Base-by-base conservation (phyloP, 2,329 filamentous ascomycete species). In the Fusarium sp. region DNA sequence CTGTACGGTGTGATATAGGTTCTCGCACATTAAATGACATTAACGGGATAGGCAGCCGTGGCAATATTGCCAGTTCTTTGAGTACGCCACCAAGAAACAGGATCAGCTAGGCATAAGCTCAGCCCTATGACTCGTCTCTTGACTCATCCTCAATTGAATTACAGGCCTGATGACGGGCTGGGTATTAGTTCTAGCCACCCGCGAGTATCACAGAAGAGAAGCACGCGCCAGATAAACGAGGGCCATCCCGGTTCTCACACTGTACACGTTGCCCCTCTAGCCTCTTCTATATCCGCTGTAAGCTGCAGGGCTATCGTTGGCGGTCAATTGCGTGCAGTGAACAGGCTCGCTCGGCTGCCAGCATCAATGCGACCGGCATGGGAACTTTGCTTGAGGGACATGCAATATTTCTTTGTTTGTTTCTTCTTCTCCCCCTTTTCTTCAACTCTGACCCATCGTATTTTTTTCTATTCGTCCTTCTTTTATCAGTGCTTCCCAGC, bases 191-290 rank as follows among this genome's bases (percentile, higher is more conserved):
- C 42, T 53, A 63, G 49, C 53, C 53, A 58, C 44, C 47, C 17
- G n/a, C n/a, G 43, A 31, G 32, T 25, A 45, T 11, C 32, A 44
- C 15, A 23, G 19, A 56, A 47, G 41, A 17, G n/a, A 45, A 49
- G 61, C 61, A 65, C 61, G 61, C 53, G 56, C 61, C 56, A 53
- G 50, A 25, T 25, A 50, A 41, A 57, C 33, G 60, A 57, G 52
- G 62, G 62, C 46, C 38, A 50, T 42, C 33, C 36, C 31, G 6
- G 35, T 2, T 21, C 37, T 66, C 46, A 37, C 65, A 69, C 67
- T 69, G 67, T 68, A 63, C 60, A 63, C 54, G 53, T 57, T 59
- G 41, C 54, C 54, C 58, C 63, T 59, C 66, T 36, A 46, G 41
- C 54, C 54, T 56, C 63, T 59, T 59, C 66, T 36, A 46, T 29